A percentile compares a stretch with the other conserved stretches of the same genome.
These are phyloP conservation scores for Proliferodiscus dingleyae DNA, from an alignment of 2,329 filamentous ascomycete species.

Conservation along the genomic window DNA sequence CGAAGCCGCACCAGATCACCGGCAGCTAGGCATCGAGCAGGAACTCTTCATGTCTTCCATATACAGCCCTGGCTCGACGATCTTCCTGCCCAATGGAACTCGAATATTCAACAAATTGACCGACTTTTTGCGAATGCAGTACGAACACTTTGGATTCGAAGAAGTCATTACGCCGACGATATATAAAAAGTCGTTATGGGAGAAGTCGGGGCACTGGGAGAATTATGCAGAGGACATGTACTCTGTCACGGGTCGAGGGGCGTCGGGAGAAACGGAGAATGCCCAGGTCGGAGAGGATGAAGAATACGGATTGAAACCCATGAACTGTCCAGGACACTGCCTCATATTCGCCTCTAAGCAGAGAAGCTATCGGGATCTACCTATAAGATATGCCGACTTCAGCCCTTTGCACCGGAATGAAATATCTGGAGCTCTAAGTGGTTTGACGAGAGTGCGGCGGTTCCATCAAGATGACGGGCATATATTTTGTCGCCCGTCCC, in stretches of 20 bases:
- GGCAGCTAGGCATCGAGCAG: constrained; percentile 58
- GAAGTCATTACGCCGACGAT: constrained; percentile 88
- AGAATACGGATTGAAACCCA: constrained; percentile 81
- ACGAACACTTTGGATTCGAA: constrained; percentile 77
- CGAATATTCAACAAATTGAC: constrained; percentile 80
- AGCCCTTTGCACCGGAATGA: constrained; percentile 85
- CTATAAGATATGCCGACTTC: constrained; percentile 82
- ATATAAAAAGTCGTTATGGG: constrained; percentile 85
- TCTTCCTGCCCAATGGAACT: constrained; percentile 78
- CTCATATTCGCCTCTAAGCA: constrained; percentile 71
- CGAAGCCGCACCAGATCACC: constrained; percentile 44
- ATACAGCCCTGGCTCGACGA: constrained; percentile 80
- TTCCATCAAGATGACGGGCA: constrained; percentile 92
- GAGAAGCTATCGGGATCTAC: constrained; percentile 74
- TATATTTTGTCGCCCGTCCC: constrained; percentile 77
- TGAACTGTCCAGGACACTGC: constrained; percentile 91
- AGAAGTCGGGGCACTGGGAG: constrained; percentile 78
- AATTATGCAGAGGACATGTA: constrained; percentile 95
- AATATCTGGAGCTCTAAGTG: constrained; percentile 73
- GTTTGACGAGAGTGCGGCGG: constrained; percentile 75
- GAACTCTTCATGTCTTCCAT: constrained; percentile 73
- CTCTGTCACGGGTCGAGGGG: constrained; percentile 55
- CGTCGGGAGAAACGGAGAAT: constrained; percentile 29
- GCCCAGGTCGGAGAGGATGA: constrained; percentile 52
- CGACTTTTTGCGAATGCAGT: constrained; percentile 77